Evolutionary conservation across 1,139 yeast genomes (phyloP).

Genomic region (Candida labiduridarum): DNA sequence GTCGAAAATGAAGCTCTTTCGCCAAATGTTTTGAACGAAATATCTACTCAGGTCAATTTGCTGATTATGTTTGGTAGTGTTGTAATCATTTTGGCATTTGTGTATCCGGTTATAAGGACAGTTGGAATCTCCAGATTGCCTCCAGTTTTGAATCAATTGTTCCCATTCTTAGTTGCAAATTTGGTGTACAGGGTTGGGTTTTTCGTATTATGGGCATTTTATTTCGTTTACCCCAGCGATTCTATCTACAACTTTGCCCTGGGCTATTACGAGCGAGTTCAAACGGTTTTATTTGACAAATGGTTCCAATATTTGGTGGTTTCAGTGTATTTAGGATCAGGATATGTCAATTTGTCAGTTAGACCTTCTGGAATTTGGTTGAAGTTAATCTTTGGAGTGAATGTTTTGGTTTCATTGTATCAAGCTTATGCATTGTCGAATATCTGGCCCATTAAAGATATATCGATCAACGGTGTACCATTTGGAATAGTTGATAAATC

Average conservation of each 20-base stretch:
- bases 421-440: slow-evolving; percentile 3
- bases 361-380: slow-evolving; percentile 5
- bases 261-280: slow-evolving; percentile 9
- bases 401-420: slow-evolving; percentile 6
- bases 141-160: slow-evolving; percentile 7
- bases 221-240: slow-evolving; percentile 11
- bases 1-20: slow-evolving; percentile 15
- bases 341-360: slow-evolving; percentile 8
- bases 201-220: slow-evolving; percentile 9
- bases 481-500: slow-evolving; percentile 15
- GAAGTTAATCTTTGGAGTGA: slow-evolving; percentile 7
- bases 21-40: slow-evolving; percentile 11
- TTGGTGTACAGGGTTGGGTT: slow-evolving; percentile 8
- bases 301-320: slow-evolving; percentile 12
- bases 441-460: slow-evolving; percentile 4
- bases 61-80: slow-evolving; percentile 11
- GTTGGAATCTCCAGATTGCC: slow-evolving; percentile 7
- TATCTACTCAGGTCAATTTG: slow-evolving; percentile 12
- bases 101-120: slow-evolving; percentile 10
- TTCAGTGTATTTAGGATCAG: slow-evolving; percentile 15
- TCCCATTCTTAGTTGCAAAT: slow-evolving; percentile 7
- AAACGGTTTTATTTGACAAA: slow-evolving; percentile 10
- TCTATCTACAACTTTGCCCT: slow-evolving; percentile 8
- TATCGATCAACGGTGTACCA: slow-evolving; percentile 7
- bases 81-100: slow-evolving; percentile 9